These are phyloP conservation scores for Ganoderma lucidum DNA, from an alignment of 1,284 basidiomycete species.

Conservation along the genomic window DNA sequence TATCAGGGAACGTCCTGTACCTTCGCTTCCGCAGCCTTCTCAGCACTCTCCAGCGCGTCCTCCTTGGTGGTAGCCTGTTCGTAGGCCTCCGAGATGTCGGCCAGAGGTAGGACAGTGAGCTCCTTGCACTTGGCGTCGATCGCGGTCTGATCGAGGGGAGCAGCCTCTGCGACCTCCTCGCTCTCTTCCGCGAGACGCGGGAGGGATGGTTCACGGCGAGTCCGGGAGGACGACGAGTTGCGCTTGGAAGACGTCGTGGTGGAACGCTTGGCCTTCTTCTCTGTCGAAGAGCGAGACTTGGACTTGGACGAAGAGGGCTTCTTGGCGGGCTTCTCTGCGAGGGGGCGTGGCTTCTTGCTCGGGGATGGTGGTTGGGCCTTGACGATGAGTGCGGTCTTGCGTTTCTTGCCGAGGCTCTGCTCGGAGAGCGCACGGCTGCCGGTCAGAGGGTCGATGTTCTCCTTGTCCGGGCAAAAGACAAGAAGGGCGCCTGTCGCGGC, in stretches of 20 bases:
- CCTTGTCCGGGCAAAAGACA: slow-evolving; percentile 65
- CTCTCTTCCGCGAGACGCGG: slow-evolving; percentile 57
- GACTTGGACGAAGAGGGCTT: slow-evolving; percentile 23
- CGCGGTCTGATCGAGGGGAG: slow-evolving; percentile 38
- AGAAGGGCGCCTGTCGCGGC: slow-evolving; percentile 42
- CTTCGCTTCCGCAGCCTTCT: slow-evolving; percentile 16
- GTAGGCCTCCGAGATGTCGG: slow-evolving; percentile 67
- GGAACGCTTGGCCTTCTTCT: slow-evolving; percentile 35
- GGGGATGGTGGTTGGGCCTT: slow-evolving; percentile 54
- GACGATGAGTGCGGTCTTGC: slow-evolving; percentile 66
- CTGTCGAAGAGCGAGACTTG: slow-evolving; percentile 23
- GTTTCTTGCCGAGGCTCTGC: slow-evolving; percentile 59
- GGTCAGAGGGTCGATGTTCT: slow-evolving; percentile 78
- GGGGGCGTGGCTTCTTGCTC: slow-evolving; percentile 53
- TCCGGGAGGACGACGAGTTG: slow-evolving; percentile 24
- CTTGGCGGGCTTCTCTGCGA: slow-evolving; percentile 56
- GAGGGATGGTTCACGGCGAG: slow-evolving; percentile 39
- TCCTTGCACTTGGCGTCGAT: slow-evolving; percentile 69
- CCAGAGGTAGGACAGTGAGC: slow-evolving; percentile 67
- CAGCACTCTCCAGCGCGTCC: slow-evolving; percentile 15
- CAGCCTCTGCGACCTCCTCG: slow-evolving; percentile 45
- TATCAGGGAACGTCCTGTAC: slow-evolving; percentile 15
- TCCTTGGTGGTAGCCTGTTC: slow-evolving; percentile 39
- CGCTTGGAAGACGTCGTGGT: slow-evolving; percentile 29
- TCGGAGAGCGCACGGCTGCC: slow-evolving; percentile 58